Evolutionary conservation across 108 stramenopile species (phyloP).

Genomic region (Nitzschia inconspicua): DNA sequence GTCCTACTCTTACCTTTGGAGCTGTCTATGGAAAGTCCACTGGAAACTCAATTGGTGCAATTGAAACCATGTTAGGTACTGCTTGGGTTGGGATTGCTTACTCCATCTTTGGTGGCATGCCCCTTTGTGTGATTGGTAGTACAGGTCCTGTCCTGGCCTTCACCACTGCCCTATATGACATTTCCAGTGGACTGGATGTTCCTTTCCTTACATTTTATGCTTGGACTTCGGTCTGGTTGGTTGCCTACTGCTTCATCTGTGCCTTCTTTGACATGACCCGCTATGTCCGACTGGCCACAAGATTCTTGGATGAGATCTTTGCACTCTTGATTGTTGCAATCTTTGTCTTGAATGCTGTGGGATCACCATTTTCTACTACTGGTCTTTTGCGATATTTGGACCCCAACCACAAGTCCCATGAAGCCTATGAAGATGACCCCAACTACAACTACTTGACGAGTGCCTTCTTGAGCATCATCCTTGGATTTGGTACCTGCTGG

Average conservation of each 20-base stretch:
- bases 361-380: constrained; percentile 31
- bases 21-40: constrained; percentile 22
- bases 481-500: constrained; percentile 38
- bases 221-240: constrained; percentile 12
- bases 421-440: constrained; percentile 16
- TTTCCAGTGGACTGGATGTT: constrained; percentile 31
- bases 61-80: constrained; percentile 43
- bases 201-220: constrained; percentile 44
- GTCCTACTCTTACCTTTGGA: constrained; percentile 40
- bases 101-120: constrained; percentile 36
- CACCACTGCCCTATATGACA: constrained; percentile 26
- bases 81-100: constrained; percentile 41
- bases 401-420: constrained; percentile 28
- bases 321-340: constrained; percentile 48
- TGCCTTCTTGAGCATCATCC: constrained; percentile 35
- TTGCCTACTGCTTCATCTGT: constrained; percentile 28
- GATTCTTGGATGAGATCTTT: constrained; percentile 64
- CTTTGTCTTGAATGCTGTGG: constrained; percentile 46
- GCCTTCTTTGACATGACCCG: constrained; percentile 42
- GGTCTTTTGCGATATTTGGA: constrained; percentile 44
- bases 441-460: constrained; percentile 30
- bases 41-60: constrained; percentile 22
- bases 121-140: constrained; percentile 34
- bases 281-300: constrained; percentile 33
- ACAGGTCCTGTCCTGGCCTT: constrained; percentile 55